These are phyloP conservation scores for Lachancea thermotolerans DNA, from an alignment of 805 yeast genomes.

Conservation along the genomic window DNA sequence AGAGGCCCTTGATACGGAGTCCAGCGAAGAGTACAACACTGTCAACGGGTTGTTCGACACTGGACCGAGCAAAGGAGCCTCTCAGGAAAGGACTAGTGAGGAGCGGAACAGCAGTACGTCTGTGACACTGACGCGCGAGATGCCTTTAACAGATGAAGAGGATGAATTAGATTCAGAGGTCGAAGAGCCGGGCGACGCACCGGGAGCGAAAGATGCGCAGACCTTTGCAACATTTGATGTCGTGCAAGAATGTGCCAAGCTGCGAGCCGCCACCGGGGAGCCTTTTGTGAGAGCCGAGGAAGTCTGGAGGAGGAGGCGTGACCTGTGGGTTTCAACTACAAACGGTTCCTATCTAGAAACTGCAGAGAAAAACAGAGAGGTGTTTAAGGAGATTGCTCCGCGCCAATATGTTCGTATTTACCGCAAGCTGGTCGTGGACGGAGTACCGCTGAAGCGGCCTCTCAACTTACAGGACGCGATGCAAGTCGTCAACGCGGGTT, in stretches of 20 bases:
- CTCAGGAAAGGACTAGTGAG: slow-evolving; percentile 1
- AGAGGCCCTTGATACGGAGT: slow-evolving; percentile 9
- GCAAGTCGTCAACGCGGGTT: slow-evolving; percentile 70
- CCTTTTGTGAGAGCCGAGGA: slow-evolving; percentile 48
- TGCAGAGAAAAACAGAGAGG: slow-evolving; percentile 17
- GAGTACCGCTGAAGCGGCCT: slow-evolving; percentile 58
- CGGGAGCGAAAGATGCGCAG: slow-evolving; percentile 8
- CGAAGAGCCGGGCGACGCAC: slow-evolving; percentile 13
- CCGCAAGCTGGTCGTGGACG: slow-evolving; percentile 60
- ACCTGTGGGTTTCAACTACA: slow-evolving; percentile 51
- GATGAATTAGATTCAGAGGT: slow-evolving; percentile 4
- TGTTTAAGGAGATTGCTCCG: slow-evolving; percentile 33
- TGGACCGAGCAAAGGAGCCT: not conserved
- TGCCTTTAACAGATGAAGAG: slow-evolving; percentile 23
- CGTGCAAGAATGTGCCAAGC: slow-evolving; percentile 26
- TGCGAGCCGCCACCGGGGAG: slow-evolving; percentile 27
- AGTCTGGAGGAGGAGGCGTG: slow-evolving; percentile 65
- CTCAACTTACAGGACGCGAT: slow-evolving; percentile 70
- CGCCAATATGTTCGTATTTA: slow-evolving; percentile 59
- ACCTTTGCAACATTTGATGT: slow-evolving; percentile 30
- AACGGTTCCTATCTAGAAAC: slow-evolving; percentile 9
- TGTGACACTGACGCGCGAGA: slow-evolving; percentile 12
- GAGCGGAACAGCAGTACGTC: slow-evolving; percentile 7
- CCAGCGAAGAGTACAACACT: slow-evolving; percentile 3
- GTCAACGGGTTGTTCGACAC: slow-evolving; percentile 42